Base-by-base conservation (phyloP, 495 filamentous ascomycete genomes). In the Aspergillus homomorphus region DNA sequence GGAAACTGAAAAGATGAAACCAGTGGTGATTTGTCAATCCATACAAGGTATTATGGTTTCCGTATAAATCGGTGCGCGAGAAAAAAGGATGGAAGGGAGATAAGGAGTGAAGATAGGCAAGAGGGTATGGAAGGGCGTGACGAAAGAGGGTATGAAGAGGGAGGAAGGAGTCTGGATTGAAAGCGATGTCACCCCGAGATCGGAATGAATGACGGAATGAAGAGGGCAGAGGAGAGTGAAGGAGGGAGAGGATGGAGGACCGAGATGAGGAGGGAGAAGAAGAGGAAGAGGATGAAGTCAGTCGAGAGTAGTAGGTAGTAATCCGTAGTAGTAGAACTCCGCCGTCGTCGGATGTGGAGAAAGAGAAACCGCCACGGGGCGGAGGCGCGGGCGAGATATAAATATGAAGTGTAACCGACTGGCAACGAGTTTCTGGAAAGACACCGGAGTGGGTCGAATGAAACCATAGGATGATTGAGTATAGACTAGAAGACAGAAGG, bases 301-400 rank as follows among this genome's bases (percentile, higher is more conserved):
- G 51, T 44, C 51, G 54, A 59, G 46, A 64, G 57, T 19, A 45
- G 51, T 45, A 54, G 44, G 58, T n/a, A 51, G 16, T 44, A 38
- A 12, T 7, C 5, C 2, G 12, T 38, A 43, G 30, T 33, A 28
- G 43, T 45, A 26, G 45, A 60, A 19, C 12, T 52, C 53, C 52
- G 62, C 60, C 57, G 52, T 59, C 30, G 33, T 38, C 33, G 44
- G 44, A 45, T 65, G 65, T 69, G 66, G 66, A 69, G 64, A 64
- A 61, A 60, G 50, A 54, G 52, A 56, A 61, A 60, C 64, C 59
- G 69, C 66, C 65, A 73, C 71, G 66, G 67, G 63, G 61, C 53
- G 55, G 62, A 54, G 51, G 58, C n/a, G 28, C 21, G 53, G 28
- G 56, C 8, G 46, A 52, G 50, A 61, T 69, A 69, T 67, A 66